These are phyloP conservation scores for Globisporangium rhizosaccharum DNA, from an alignment of 352 stramenopile genomes.

Conservation along the genomic window DNA sequence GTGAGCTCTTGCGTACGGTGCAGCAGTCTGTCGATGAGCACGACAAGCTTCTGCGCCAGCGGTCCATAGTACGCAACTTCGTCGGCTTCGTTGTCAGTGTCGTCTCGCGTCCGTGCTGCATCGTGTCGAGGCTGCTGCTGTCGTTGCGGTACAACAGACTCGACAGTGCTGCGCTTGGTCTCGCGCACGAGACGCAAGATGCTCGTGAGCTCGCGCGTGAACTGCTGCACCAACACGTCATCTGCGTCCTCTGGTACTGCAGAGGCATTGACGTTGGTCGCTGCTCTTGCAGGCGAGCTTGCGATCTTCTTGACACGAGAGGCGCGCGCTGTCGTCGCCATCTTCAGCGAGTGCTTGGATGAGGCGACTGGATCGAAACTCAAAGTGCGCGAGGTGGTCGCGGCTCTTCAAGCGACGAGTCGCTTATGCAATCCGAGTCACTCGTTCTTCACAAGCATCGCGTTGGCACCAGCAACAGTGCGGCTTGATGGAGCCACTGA, in stretches of 20 bases:
- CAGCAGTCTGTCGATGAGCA: conserved; percentile 29
- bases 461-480: neutral
- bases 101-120: neutral
- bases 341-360: neutral
- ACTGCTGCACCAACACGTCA: conserved; percentile 40
- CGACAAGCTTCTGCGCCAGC: conserved; percentile 32
- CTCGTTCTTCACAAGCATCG: conserved; percentile 51
- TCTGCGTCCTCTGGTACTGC: conserved; percentile 7
- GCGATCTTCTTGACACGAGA: conserved; percentile 11
- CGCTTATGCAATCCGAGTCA: neutral
- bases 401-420: too few relatives aligned
- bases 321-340: neutral
- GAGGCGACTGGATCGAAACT: too few relatives aligned
- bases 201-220: conserved; percentile 48
- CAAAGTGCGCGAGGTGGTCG: too few relatives aligned
- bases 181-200: conserved; percentile 29
- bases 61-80: conserved; percentile 41
- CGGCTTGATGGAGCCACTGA: conserved; percentile 6
- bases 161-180: conserved; percentile 21
- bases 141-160: conserved; percentile 1
- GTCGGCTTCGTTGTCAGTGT: conserved; percentile 8
- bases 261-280: neutral
- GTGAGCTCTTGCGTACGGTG: conserved; percentile 26
- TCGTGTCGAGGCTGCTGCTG: conserved; percentile 2
- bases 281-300: neutral